A percentile compares a stretch with the other conserved stretches of the same genome.
phyloP scores from a whole-genome alignment of 2,329 filamentous ascomycete species.

The Phyllosticta citrichinensis region DNA sequence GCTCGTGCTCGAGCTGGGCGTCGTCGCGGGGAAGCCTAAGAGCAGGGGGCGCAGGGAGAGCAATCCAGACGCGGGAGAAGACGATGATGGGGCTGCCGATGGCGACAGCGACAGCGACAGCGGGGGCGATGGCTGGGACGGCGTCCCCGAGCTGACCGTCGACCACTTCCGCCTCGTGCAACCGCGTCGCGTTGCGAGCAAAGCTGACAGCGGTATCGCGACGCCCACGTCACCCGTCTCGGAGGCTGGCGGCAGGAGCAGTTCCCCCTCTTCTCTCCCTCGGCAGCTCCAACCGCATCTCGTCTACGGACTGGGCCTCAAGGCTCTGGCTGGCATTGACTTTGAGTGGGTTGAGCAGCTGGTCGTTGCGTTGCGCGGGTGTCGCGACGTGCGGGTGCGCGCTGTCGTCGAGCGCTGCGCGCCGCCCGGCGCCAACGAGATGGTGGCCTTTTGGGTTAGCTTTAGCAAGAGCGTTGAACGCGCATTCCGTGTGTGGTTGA shows the following conservation, averaged over 20 bases:
- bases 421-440: slow-evolving; percentile 38
- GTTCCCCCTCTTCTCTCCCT: neutral
- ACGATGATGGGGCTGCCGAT: neutral
- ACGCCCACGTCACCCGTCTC: neutral
- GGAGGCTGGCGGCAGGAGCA: neutral
- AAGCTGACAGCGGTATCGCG: slow-evolving; percentile 32
- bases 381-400: slow-evolving; percentile 42
- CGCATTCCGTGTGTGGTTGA: slow-evolving; percentile 45
- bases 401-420: slow-evolving; percentile 47
- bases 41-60: neutral
- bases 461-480: slow-evolving; percentile 51
- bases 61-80: neutral
- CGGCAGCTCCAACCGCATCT: slow-evolving; percentile 30
- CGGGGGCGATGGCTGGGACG: slow-evolving; percentile 36
- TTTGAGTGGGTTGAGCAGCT: slow-evolving; percentile 51
- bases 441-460: slow-evolving; percentile 48
- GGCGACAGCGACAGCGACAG: neutral
- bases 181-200: slow-evolving; percentile 17
- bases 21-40: slow-evolving; percentile 45
- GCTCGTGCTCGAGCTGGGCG: slow-evolving; percentile 37
- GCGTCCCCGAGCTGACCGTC: slow-evolving; percentile 23
- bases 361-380: slow-evolving; percentile 35
- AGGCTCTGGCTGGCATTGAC: slow-evolving; percentile 19
- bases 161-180: slow-evolving; percentile 12
- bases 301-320: slow-evolving; percentile 17